Evolutionary conservation across 2,329 filamentous ascomycete genomes (phyloP), one percentile per base, ranked within the genome.

Genomic region (Aspergillus sojae): DNA sequence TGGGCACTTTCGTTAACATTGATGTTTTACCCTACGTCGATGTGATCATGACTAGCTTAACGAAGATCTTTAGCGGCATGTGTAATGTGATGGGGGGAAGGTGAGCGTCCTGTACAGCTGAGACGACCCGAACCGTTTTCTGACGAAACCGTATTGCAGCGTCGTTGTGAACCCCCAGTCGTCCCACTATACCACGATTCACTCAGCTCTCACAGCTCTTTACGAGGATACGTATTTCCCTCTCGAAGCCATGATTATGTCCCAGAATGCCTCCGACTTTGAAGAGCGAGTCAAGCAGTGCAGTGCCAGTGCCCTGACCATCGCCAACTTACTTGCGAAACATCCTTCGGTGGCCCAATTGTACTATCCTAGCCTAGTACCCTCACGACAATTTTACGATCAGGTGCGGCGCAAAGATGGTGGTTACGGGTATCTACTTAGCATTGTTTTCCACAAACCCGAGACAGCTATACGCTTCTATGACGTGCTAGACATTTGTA

Each of bases 61-160:
- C 85, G 21, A 89, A 89, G 72, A 80, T 82, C 1, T 88, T 89
- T 70, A 86, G 79, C 65, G 87, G 87, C 21, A 82, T 82, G 63
- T 81, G 84, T 34, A 81, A 89, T 71, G 83, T 85, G 55, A 83
- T 88, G 78, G 85, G 78, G 19, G 62, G 64, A 36, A 57, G 55
- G 55, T 57, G 16, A 57, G 21, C 21, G 28, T 12, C 10, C 28
- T n/a, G 21, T 50, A 14, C 28, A 21, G 16, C 48, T 34, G 19
- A 9, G n/a, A 57, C 16, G 14, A 30, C 26, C 26, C 23, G n/a
- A 21, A 6, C 55, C 11, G 21, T 9, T n/a, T 30, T 39, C 32
- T 55, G 23, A 55, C 36, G 11, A 23, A 39, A 16, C 32, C 14
- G n/a, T 10, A 21, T 21, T 16, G 16, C 34, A 81, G 79, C 57